phyloP scores from a whole-genome alignment of 345 rosid species.

The Heritiera littoralis region DNA sequence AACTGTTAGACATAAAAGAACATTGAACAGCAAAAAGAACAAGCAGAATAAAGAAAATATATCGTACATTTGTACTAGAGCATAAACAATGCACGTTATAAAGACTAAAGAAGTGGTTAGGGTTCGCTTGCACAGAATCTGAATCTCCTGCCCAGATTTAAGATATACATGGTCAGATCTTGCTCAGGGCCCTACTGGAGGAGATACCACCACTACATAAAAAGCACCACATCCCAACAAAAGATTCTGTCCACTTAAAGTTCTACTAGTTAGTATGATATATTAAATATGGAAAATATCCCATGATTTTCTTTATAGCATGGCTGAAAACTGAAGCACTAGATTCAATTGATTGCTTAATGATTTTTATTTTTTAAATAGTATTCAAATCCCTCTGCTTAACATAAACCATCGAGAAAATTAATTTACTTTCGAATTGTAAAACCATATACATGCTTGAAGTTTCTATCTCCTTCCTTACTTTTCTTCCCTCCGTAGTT shows the following conservation, averaged over 20 bases:
- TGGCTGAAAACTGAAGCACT: too few relatives aligned
- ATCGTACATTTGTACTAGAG: background rate
- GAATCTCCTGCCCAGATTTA: background rate
- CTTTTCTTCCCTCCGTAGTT: background rate
- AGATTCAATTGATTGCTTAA: background rate
- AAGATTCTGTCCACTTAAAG: background rate
- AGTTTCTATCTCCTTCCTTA: background rate
- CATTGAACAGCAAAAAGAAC: background rate
- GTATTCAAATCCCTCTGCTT: too few relatives aligned
- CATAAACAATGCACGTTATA: constrained; percentile 1
- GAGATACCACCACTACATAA: background rate
- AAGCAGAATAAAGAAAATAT: background rate
- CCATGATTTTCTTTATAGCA: background rate
- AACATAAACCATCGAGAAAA: background rate
- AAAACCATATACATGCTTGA: too few relatives aligned
- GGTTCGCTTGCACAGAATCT: background rate
- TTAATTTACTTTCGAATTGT: too few relatives aligned
- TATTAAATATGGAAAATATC: background rate
- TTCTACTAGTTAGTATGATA: background rate
- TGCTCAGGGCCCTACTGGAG: background rate
- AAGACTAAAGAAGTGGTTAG: background rate
- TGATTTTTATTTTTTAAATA: too few relatives aligned
- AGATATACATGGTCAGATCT: background rate
- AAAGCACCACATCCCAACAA: background rate
- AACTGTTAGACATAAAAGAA: constrained; percentile 36